Percentiles rank a stretch among this genome's conserved stretches.
These are phyloP conservation scores for Xylariomycetidae sp. DNA, from an alignment of 2,329 filamentous ascomycete genomes.

Conservation along the genomic window DNA sequence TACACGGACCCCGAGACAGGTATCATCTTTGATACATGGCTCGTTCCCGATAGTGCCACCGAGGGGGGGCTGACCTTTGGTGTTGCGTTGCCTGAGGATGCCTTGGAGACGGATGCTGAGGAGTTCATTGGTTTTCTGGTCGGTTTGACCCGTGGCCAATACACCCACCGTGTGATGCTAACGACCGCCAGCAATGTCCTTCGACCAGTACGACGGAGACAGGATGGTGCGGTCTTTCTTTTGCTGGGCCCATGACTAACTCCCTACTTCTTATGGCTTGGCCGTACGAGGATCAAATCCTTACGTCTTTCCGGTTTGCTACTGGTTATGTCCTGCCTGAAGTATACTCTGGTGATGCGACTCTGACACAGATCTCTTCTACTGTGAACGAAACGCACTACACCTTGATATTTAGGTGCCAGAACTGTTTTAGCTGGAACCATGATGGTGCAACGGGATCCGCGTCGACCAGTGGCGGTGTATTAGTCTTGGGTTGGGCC, in stretches of 20 bases:
- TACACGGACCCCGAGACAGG: conserved; percentile 45
- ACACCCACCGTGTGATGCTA: too few species aligned
- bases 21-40: conserved; percentile 50
- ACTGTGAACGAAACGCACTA: conserved; percentile 55
- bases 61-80: conserved; percentile 48
- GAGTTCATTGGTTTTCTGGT: conserved; percentile 60
- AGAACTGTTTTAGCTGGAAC: conserved; percentile 51
- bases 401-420: conserved; percentile 61
- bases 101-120: conserved; percentile 39
- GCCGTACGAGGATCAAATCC: conserved; percentile 46
- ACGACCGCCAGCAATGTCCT: conserved; percentile 36
- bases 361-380: conserved; percentile 55
- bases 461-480: conserved; percentile 38
- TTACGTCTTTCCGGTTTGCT: conserved; percentile 54
- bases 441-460: conserved; percentile 40
- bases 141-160: too few species aligned
- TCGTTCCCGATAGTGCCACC: conserved; percentile 30
- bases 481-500: conserved; percentile 51
- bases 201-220: conserved; percentile 39
- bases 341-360: conserved; percentile 57
- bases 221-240: conserved; percentile 55
- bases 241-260: conserved; percentile 54
- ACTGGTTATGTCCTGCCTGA: conserved; percentile 55
- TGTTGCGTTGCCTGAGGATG: conserved; percentile 47
- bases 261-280: conserved; percentile 55